A percentile compares a stretch with the other conserved stretches of the same genome.
phyloP scores from a whole-genome alignment of 495 filamentous ascomycete genomes.

The Xylaria nigripes region DNA sequence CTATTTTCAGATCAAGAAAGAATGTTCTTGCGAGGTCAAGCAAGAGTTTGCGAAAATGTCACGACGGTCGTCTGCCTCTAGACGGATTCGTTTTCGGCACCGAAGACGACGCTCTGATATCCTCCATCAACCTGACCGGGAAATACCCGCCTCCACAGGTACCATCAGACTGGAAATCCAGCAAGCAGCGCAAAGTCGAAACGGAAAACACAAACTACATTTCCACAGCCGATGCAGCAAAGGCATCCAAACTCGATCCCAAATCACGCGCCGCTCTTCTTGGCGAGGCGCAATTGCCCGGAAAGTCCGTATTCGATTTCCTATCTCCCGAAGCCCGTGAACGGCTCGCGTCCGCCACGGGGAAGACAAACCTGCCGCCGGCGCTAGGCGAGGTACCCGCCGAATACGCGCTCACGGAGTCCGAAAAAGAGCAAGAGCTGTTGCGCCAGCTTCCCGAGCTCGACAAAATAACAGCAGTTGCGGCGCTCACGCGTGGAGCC shows the following conservation, averaged over 20 bases:
- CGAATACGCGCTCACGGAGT: slow-evolving; percentile 51
- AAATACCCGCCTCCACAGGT: slow-evolving; percentile 69
- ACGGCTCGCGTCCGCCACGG: slow-evolving; percentile 65
- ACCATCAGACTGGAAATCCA: slow-evolving; percentile 68
- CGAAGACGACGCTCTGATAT: slow-evolving; percentile 43
- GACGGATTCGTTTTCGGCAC: slow-evolving; percentile 74
- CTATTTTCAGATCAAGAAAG: slow-evolving; percentile 75
- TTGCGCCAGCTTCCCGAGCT: slow-evolving; percentile 59
- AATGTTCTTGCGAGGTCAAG: slow-evolving; percentile 46
- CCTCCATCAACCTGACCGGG: slow-evolving; percentile 45
- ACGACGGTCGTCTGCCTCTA: slow-evolving; percentile 79
- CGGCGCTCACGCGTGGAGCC: slow-evolving; percentile 65
- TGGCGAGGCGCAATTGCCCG: slow-evolving; percentile 73
- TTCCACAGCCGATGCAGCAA: slow-evolving; percentile 67
- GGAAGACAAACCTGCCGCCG: slow-evolving; percentile 66
- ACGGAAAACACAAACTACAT: slow-evolving; percentile 41
- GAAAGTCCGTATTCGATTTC: slow-evolving; percentile 94
- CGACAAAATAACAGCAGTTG: slow-evolving; percentile 62
- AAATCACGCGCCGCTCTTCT: slow-evolving; percentile 71
- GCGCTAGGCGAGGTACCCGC: slow-evolving; percentile 66
- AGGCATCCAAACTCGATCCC: slow-evolving; percentile 67
- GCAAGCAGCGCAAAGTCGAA: slow-evolving; percentile 41
- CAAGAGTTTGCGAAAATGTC: slow-evolving; percentile 64
- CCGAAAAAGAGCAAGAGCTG: slow-evolving; percentile 51
- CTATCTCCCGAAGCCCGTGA: slow-evolving; percentile 74